A percentile compares a stretch with the other conserved stretches of the same genome.
phyloP scores from a whole-genome alignment of 2,329 filamentous ascomycete genomes.

The Fusarium duplospermum region DNA sequence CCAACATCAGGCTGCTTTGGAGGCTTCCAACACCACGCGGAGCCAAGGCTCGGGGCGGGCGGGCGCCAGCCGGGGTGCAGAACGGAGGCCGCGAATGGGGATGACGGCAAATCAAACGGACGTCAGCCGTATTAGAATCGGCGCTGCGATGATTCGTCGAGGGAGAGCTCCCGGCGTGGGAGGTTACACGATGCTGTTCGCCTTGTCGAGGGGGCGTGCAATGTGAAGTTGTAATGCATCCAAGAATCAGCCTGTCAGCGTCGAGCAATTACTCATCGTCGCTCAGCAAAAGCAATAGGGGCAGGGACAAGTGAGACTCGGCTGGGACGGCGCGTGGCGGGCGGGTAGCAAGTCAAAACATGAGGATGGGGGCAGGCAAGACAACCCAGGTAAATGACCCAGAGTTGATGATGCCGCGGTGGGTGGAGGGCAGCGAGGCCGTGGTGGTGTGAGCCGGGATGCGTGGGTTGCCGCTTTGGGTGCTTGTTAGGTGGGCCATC shows the following conservation, averaged over 20 bases:
- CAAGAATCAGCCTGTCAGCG: slow-evolving; percentile 47
- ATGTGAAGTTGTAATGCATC: slow-evolving; percentile 32
- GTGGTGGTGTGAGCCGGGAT: slow-evolving; percentile 39
- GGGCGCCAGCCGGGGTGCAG: slow-evolving; percentile 29
- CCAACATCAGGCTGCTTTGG: slow-evolving; percentile 43
- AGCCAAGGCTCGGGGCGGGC: slow-evolving; percentile 36
- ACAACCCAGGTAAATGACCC: slow-evolving; percentile 20
- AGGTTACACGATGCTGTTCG: slow-evolving; percentile 35
- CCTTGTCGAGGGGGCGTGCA: slow-evolving; percentile 39
- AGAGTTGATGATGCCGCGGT: slow-evolving; percentile 25
- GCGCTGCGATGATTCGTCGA: slow-evolving; percentile 39
- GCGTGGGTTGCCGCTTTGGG: slow-evolving; percentile 25
- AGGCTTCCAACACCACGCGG: slow-evolving; percentile 38
- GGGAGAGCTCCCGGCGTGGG: slow-evolving; percentile 20
- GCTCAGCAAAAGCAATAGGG: slow-evolving; percentile 24
- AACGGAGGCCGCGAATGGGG: slow-evolving; percentile 39
- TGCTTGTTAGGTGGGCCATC: slow-evolving; percentile 33
- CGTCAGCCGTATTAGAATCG: slow-evolving; percentile 40
- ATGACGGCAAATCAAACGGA: slow-evolving; percentile 35
- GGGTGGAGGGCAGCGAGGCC: slow-evolving; percentile 12
- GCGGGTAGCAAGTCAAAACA: slow-evolving; percentile 26
- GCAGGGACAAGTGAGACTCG: slow-evolving; percentile 37
- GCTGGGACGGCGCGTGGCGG: slow-evolving; percentile 19
- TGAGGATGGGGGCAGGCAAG: slow-evolving; percentile 25
- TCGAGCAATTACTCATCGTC: slow-evolving; percentile 51